phyloP scores from a whole-genome alignment of 2,329 filamentous ascomycete genomes.

The Sporothrix sp. region DNA sequence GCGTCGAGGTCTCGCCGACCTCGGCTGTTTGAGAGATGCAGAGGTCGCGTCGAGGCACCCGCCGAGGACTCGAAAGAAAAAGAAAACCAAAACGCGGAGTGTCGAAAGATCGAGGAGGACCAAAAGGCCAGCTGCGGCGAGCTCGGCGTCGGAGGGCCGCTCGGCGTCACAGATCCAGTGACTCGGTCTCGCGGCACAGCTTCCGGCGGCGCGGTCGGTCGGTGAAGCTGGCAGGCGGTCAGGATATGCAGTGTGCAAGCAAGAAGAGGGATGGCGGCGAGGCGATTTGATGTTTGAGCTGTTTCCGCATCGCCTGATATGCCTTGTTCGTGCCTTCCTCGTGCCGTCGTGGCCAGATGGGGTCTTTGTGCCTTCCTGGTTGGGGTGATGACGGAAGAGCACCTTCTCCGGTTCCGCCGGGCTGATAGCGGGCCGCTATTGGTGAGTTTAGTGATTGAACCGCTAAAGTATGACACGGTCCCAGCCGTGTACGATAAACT shows the following conservation, averaged over 20 bases:
- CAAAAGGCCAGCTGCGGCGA: not conserved
- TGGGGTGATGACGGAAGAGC: constrained; percentile 3
- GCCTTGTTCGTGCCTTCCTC: not conserved
- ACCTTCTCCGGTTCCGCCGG: constrained; percentile 13
- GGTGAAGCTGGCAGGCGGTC: not conserved
- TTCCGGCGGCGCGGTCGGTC: no score
- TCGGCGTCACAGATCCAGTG: not conserved
- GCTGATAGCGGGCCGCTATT: not conserved
- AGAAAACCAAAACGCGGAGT: no score
- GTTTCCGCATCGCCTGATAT: not conserved
- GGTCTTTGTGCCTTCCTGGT: not conserved
- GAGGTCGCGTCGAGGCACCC: not conserved
- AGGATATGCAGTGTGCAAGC: constrained; percentile 1
- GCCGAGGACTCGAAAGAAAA: no score
- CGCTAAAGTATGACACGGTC: no score
- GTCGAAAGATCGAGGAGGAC: not conserved
- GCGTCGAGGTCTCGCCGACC: not conserved
- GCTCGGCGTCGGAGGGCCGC: not conserved
- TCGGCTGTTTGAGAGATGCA: not conserved
- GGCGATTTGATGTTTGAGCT: not conserved
- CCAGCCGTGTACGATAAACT: no score
- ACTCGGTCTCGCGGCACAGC: no score
- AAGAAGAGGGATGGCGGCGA: not conserved
- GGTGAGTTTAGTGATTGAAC: no score
- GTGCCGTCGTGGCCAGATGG: not conserved